Evolutionary conservation across 1,284 basidiomycete genomes (phyloP), one percentile per base, ranked within the genome.

Genomic region (Puccinia horiana): DNA sequence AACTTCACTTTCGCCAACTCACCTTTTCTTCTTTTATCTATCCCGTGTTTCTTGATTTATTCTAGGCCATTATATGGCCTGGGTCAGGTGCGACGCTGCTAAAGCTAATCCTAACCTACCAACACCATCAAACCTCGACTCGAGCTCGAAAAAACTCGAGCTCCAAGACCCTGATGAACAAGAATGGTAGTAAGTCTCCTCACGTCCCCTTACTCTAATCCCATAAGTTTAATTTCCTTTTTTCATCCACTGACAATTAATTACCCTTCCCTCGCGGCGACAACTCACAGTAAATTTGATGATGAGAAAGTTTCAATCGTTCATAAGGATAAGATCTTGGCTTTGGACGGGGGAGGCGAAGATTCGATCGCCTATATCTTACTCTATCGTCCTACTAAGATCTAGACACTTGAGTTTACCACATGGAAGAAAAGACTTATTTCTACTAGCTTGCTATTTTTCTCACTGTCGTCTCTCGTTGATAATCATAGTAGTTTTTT

Each of bases 241-340:
- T 16, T 23, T 44, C n/a, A 26, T 8, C 12, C n/a, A 63, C 32
- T n/a, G n/a, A 26, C 32, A 32, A 67, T 32, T 20, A 42, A 16
- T n/a, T 67, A 35, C 32, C 58, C 23, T 35, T 63, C 58, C 23
- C 23, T 67, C 9, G 20, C 72, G 42, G 42, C 26, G 40, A 42
- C n/a, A 61, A 40, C 4, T 20, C 2, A 37, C 44, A 83, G 77
- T 82, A 83, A 85, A 82, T 94, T 94, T 85, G 92, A 94, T 88
- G 95, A 98, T 85, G 93, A 96, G 85, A 96, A 95, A 88, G 95
- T 97, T 2, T 87, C 88, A 40, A 85, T 92, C 56, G 93, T 95
- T 87, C 91, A 91, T 4, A 90, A 90, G 86, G 94, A 95, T 85
- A 96, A 95, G 88, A 89, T 98, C 82, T 86, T 90, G 42, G 91